Evolutionary conservation across 2,329 filamentous ascomycete species (phyloP).

Genomic region (Xylariaceae sp.): DNA sequence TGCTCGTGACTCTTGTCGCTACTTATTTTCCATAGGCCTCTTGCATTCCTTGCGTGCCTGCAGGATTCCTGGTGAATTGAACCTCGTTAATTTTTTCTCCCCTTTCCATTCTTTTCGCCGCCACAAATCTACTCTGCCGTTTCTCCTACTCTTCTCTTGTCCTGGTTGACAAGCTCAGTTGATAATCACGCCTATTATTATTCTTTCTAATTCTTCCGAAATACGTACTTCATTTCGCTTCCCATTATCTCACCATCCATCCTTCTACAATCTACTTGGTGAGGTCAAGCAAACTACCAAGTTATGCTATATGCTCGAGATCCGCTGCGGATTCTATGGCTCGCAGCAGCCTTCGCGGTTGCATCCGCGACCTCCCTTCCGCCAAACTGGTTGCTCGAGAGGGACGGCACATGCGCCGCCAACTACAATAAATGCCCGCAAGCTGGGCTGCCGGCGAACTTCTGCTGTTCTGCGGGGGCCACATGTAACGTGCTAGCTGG

Average conservation of each 20-base stretch:
- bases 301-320: constrained; percentile 32
- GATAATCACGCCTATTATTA: constrained; percentile 16
- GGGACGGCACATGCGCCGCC: constrained; percentile 49
- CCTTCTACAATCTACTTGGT: not conserved
- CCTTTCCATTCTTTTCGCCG: constrained; percentile 7
- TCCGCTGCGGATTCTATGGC: constrained; percentile 35
- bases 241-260: not conserved
- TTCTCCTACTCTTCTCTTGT: constrained; percentile 9
- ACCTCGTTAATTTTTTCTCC: constrained; percentile 10
- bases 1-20: constrained; percentile 23
- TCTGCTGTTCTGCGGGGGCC: constrained; percentile 58
- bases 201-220: constrained; percentile 2
- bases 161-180: constrained; percentile 7
- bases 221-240: constrained; percentile 1
- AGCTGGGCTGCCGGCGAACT: constrained; percentile 53
- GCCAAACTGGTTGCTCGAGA: constrained; percentile 38
- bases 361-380: constrained; percentile 39
- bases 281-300: constrained; percentile 3
- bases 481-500: constrained; percentile 59
- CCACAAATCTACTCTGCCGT: constrained; percentile 14
- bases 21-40: constrained; percentile 24
- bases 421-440: constrained; percentile 50
- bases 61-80: constrained; percentile 24
- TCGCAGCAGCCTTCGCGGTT: constrained; percentile 35
- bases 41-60: constrained; percentile 11